Base-by-base conservation (phyloP, 441 rosid species). In the Gossypium lobatum region DNA sequence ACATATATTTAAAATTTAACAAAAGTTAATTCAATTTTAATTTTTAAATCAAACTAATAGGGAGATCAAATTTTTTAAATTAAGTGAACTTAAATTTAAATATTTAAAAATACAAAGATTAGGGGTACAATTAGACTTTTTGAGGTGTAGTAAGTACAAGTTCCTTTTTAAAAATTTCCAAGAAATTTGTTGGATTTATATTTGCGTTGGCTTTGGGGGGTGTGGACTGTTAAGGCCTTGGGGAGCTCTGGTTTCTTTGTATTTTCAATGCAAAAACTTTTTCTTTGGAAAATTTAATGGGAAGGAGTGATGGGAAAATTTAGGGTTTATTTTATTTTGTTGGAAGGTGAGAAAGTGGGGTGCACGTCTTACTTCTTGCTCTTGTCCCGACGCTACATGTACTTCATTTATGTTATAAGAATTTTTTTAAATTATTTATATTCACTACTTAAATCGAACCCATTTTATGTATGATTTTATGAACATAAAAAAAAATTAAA, bases 331-430 rank as follows among this genome's bases (percentile, higher is more conserved):
- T 6, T 20, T 21, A 20, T 46, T 28, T 18, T 11, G 28, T 3
- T 14, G 26, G 74, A 31, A 76, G 60, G 87, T 77, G 86, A 75
- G 78, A 70, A 76, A 79, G 82, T 89, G 88, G 88, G 86, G 50
- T 78, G 83, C 92, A 84, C 86, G 87, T 82, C 83, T 80, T 77
- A 65, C 81, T 77, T n/a, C 58, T 48, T 48, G 42, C 78, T 72
- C 74, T 72, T 64, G 46, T 72, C 70, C 76, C 77, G 72, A 83
- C 82, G 73, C 39, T 26, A 9, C 39, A 11, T 55, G 53, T 55
- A 55, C 26, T 9, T 55, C 16, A 48, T 48, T 48, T n/a, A 48
- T 48, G 53, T 48, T 13, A 48, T 14, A 14, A 13, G 17, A 48
- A 14, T 11, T 48, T 48, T 48, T 14, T 14, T 0, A 48, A 48